Conservation (phyloP, 441 rosid genomes). For the Rhodomyrtus psidioides region DNA sequence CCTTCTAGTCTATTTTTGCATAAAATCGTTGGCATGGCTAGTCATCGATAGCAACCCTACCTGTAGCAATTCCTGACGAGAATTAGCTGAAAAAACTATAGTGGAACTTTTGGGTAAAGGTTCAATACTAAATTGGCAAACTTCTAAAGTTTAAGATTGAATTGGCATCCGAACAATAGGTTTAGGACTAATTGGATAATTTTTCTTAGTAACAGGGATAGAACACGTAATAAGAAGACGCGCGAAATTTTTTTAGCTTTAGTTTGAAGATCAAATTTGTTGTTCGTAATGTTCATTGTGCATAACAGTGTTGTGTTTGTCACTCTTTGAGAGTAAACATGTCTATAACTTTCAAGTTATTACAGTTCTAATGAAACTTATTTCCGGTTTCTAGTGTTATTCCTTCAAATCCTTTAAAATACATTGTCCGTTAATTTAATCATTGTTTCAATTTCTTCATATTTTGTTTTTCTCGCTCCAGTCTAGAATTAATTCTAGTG, state of each 20-base stretch:
- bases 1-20: background rate
- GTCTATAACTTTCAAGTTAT: background rate
- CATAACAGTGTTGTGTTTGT: background rate
- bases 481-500: background rate
- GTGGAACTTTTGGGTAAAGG: background rate
- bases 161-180: background rate
- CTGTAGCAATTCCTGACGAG: background rate
- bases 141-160: background rate
- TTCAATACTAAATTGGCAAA: background rate
- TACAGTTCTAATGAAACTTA: background rate
- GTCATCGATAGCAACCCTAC: background rate
- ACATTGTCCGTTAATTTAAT: background rate
- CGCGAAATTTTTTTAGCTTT: background rate
- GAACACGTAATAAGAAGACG: background rate
- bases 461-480: background rate
- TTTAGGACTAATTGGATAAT: background rate
- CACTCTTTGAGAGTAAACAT: background rate
- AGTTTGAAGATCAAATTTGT: background rate
- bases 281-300: background rate
- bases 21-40: rapidly evolving
- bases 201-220: background rate
- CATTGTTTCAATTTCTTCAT: background rate
- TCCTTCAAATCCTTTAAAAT: background rate
- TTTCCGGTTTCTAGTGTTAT: background rate
- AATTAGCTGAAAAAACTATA: background rate